These are phyloP conservation scores for Pleomassaria siparia DNA, from an alignment of 2,329 filamentous ascomycete species.

Conservation along the genomic window DNA sequence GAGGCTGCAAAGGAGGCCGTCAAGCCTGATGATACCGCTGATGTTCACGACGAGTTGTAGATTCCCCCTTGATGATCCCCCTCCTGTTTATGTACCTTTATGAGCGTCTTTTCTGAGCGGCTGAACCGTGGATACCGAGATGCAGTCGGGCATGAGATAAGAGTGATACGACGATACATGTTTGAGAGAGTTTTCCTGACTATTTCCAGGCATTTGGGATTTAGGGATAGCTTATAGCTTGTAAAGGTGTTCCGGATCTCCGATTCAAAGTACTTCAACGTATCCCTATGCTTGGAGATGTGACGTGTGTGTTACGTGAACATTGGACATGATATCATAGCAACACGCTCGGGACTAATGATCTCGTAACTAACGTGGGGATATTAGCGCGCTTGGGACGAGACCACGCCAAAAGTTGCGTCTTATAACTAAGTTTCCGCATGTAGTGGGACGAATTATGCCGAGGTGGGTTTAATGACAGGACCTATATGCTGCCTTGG, in stretches of 20 bases:
- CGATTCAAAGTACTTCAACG: too few relatives aligned
- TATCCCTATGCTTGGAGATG: neutral
- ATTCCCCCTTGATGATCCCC: slow-evolving; percentile 26
- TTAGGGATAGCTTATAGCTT: slow-evolving; percentile 3
- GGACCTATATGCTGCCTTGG: too few relatives aligned
- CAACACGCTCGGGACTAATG: too few relatives aligned
- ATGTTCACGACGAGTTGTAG: slow-evolving; percentile 76
- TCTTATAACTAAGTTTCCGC: too few relatives aligned
- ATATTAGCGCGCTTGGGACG: too few relatives aligned
- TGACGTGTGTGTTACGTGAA: neutral
- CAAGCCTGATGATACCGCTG: slow-evolving; percentile 20
- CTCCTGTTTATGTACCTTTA: slow-evolving; percentile 1
- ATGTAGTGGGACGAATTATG: too few relatives aligned
- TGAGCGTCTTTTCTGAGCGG: neutral
- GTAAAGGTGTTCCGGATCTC: slow-evolving; percentile 3
- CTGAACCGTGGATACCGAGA: neutral
- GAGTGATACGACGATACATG: slow-evolving; percentile 5
- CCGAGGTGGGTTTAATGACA: too few relatives aligned
- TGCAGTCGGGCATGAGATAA: slow-evolving; percentile 1
- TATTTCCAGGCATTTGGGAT: neutral
- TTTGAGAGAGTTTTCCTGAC: neutral
- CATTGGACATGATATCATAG: neutral
- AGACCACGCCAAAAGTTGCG: too few relatives aligned
- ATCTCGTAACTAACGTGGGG: too few relatives aligned
- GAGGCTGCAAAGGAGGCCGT: slow-evolving; percentile 40